Base-by-base conservation (phyloP, 2,329 filamentous ascomycete genomes). In the Exophiala xenobiotica region DNA sequence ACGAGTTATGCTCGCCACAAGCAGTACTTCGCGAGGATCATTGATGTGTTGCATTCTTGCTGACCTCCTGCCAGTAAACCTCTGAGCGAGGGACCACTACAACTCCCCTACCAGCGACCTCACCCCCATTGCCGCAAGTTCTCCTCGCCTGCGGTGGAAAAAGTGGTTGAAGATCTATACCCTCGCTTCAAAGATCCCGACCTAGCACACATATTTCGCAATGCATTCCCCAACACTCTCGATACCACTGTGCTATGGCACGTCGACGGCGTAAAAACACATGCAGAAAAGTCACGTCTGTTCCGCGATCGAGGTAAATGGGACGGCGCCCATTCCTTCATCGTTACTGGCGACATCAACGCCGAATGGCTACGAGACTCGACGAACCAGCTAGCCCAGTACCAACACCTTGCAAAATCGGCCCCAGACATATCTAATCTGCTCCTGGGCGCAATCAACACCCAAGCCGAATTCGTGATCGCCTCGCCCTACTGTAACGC, bases 401-500 rank as follows among this genome's bases (percentile, higher is more conserved):
- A 99, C 66, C 92, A 96, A 66, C 74, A 81, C 0, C 76, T 99
- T 19, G 87, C 91, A 2, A 88, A 84, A 64, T 88, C 89, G 58
- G 91, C 97, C 65, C 80, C 82, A 31, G 80, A 79, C 35, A 85
- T 99, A 44, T 83, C 86, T 66, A 85, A 81, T 56, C 75, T 99
- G 46, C 90, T 99, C 20, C 75, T 95, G 1, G 93, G 93, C 18
- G 92, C 92, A 35, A 96, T 97, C 72, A 95, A 96, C 68, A 97
- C 93, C 0, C 93, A 99, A 71, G 81, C 88, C 12, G 92, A 97
- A 69, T 97, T 90, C 65, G 88, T 99, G 35, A 96, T 97, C 56
- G 83, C 89, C 64, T 90, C 88, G 1, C 93, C 93, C 0, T 99
- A 97, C 73, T 99, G 93, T 78, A 97, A 99, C 69, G 93, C 93